Conservation (phyloP, 192 early-diverging fungal species). For the Linnemannia schmuckeri region DNA sequence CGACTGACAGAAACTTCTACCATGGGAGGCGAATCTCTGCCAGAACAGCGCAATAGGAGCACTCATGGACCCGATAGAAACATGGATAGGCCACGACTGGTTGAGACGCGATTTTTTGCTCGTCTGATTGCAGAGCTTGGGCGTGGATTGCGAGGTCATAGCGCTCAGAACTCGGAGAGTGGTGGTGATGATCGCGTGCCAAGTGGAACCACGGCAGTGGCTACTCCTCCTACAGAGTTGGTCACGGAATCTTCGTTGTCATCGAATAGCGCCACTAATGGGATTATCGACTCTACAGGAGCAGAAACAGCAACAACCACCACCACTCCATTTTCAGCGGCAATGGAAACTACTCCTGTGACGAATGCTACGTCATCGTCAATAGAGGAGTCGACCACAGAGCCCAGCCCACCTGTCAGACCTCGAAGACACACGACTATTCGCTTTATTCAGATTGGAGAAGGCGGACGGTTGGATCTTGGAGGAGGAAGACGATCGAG, state of each 20-base stretch:
- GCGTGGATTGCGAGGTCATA: slow-evolving; percentile 12
- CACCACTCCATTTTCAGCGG: background rate
- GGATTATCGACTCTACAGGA: background rate
- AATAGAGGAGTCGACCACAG: background rate
- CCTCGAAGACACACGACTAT: slow-evolving; percentile 21
- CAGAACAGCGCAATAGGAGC: background rate
- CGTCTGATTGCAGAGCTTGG: slow-evolving; percentile 17
- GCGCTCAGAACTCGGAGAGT: background rate
- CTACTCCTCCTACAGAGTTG: background rate
- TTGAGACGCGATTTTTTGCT: slow-evolving; percentile 19
- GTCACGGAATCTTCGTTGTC: background rate
- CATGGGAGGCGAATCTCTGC: background rate
- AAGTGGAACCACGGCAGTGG: background rate
- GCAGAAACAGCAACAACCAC: background rate
- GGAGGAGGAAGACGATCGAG: slow-evolving; percentile 9
- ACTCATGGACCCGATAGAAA: background rate
- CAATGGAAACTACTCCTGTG: background rate
- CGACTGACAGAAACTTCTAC: background rate
- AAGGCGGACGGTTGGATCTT: background rate
- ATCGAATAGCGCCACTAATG: background rate
- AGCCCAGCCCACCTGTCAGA: background rate
- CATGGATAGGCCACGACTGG: slow-evolving; percentile 4
- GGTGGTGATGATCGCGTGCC: background rate
- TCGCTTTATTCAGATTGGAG: slow-evolving; percentile 29
- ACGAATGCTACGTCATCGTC: background rate